Evolutionary conservation across 768 basidiomycete genomes (phyloP), one percentile per base, ranked within the genome.

Genomic region (Mycena kentingensis): DNA sequence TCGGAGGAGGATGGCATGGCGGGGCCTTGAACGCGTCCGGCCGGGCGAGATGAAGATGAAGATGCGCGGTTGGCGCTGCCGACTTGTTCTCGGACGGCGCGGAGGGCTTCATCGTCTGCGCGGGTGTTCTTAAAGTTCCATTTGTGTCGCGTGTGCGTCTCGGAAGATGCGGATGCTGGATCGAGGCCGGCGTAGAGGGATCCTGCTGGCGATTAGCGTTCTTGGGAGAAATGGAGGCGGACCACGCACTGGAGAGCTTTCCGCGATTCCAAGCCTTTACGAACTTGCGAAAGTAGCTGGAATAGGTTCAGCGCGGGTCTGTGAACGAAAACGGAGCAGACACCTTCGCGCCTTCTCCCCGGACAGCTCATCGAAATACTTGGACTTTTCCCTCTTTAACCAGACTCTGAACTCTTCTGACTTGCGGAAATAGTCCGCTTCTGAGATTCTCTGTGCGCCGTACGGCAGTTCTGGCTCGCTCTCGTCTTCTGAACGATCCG

Each of bases 201-300:
- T 52, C 73, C 87, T 84, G 27, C 13, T 42, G 39, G 5, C 37
- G 15, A 26, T 41, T 15, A 46, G 22, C 22, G 12, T 25, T 12
- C 41, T 22, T 27, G 50, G 31, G 47, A 35, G 22, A 29, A 27
- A 19, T 51, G 25, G 31, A 27, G 24, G 35, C 29, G 35, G 11
- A 16, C 11, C 15, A 70, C 75, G 49, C 60, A 90, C 89, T 78
- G 25, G 83, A 69, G 8, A 94, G 74, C 65, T 78, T 84, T 5
- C 89, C 90, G 66, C 79, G 78, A 68, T 94, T 94, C 92, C 92
- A 94, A 22, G 83, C 83, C 78, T 88, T 90, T 34, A 93, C 85
- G 63, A 98, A 97, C 71, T 94, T 96, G 62, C 87, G 85, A 66
- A 98, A 98, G 66, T 95, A 93, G 63, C 90, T 91, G 52, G 22